These are phyloP conservation scores for Talaromyces marneffei DNA, from an alignment of 2,329 filamentous ascomycete genomes.

Conservation along the genomic window DNA sequence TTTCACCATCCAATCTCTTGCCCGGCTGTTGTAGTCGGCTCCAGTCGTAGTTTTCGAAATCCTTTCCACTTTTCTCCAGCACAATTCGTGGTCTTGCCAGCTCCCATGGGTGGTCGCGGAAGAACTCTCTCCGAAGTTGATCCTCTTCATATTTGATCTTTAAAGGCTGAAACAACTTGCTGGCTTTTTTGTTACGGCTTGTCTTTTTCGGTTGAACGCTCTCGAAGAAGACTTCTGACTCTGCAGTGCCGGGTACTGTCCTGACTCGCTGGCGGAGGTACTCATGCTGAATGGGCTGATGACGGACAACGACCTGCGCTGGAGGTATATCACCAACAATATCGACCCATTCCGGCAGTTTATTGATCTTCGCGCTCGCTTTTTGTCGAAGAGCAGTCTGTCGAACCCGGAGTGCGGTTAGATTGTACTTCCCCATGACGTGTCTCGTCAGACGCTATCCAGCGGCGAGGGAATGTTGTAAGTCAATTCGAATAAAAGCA, in stretches of 20 bases:
- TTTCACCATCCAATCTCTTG: conserved; percentile 75
- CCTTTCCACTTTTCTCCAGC: conserved; percentile 78
- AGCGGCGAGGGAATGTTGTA: not conserved
- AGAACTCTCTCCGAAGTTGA: conserved; percentile 72
- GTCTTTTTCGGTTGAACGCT: conserved; percentile 30
- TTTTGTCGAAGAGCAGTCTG: conserved; percentile 37
- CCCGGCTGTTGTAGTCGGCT: conserved; percentile 67
- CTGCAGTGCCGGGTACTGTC: conserved; percentile 24
- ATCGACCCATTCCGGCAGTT: conserved; percentile 50
- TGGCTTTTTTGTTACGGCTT: conserved; percentile 57
- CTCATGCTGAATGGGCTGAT: conserved; percentile 46
- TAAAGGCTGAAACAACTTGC: conserved; percentile 74
- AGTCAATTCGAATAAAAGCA: not conserved
- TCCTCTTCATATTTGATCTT: conserved; percentile 78
- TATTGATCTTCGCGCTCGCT: conserved; percentile 30
- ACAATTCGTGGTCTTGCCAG: conserved; percentile 80
- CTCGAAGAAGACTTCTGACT: conserved; percentile 33
- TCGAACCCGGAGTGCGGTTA: conserved; percentile 43
- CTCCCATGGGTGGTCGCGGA: conserved; percentile 94
- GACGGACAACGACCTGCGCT: conserved; percentile 54
- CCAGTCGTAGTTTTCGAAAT: conserved; percentile 73
- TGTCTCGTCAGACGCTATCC: not conserved
- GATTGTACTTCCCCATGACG: conserved; percentile 43
- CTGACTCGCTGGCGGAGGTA: conserved; percentile 36
- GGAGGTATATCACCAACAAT: conserved; percentile 55